Evolutionary conservation across 176 grass and related monocot species (phyloP).

Genomic region (Guadua angustifolia): DNA sequence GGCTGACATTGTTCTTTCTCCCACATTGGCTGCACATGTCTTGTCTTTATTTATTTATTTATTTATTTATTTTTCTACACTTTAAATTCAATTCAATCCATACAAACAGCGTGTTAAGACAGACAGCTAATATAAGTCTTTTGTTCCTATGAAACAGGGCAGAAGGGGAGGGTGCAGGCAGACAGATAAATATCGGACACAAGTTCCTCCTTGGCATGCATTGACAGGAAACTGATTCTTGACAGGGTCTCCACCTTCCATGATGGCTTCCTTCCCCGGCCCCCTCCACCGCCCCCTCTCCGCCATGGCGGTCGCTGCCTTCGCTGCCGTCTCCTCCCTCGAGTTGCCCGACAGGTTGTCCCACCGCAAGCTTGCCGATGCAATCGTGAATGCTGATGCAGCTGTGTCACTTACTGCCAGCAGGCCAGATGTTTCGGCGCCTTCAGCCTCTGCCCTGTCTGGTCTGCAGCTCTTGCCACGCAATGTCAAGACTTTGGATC

Average conservation of each 20-base stretch:
- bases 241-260: neutral
- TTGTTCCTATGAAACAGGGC: slow-evolving; percentile 36
- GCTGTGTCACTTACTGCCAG: neutral
- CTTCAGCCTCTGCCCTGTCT: slow-evolving; percentile 24
- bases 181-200: neutral
- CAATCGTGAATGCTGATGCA: neutral
- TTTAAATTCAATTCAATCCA: neutral
- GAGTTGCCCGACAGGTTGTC: slow-evolving; percentile 62
- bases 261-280: slow-evolving; percentile 72
- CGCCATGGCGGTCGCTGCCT: slow-evolving; percentile 65
- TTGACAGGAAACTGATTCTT: slow-evolving; percentile 13
- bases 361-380: slow-evolving; percentile 42
- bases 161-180: neutral
- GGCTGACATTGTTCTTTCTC: neutral
- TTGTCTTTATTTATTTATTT: neutral
- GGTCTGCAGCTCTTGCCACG: slow-evolving; percentile 28
- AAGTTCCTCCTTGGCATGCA: slow-evolving; percentile 20
- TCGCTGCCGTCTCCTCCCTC: slow-evolving; percentile 68
- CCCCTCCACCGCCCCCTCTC: slow-evolving; percentile 77
- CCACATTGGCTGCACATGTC: neutral
- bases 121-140: slow-evolving; percentile 8
- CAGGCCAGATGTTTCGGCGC: neutral
- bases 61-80: neutral
- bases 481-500: neutral
- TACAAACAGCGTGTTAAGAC: slow-evolving; percentile 23